Base-by-base conservation (phyloP, 495 filamentous ascomycete genomes). In the Evernia prunastri region DNA sequence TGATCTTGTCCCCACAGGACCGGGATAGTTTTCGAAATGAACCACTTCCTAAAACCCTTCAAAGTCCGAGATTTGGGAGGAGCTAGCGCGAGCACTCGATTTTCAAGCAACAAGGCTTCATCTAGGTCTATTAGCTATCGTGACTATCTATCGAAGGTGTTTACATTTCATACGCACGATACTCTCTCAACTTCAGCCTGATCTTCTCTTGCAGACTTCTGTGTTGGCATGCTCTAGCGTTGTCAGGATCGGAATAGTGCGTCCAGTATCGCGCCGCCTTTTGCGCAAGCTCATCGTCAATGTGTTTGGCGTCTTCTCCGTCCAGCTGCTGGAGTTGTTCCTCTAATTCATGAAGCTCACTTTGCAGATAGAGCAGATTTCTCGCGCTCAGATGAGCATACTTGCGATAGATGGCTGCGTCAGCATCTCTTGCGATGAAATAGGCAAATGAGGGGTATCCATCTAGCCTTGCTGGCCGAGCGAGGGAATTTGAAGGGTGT, bases 291-390 rank as follows among this genome's bases (percentile, higher is more conserved):
- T 29, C 47, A 51, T 51, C 12, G 11, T 29, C 47, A 15, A 51
- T 27, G 25, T 51, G 5, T 27, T 29, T 29, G 11, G 47, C 47
- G 10, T 51, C 47, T 27, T 51, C 47, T 51, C 4, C 1, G 6
- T 51, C 47, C 2, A 51, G 47, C 23, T 27, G 23, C 25, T 17
- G 11, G 25, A 51, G 47, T 18, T 29, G 23, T 13, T 15, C 4
- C 25, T 67, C 61, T 27, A 64, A 23, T 8, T 54, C 61, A 11
- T 40, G 29, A 23, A 67, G 53, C 43, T 67, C 65, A 39, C 53
- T 63, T 39, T 67, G 65, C 2, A 65, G 65, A 42, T 67, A 67
- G 4, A 67, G 45, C 6, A 67, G 51, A 35, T 59, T 67, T 17
- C 65, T 53, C 4, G 65, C 65, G 9, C 49, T 56, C 27, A 67